Evolutionary conservation across 495 filamentous ascomycete species (phyloP), one percentile per base, ranked within the genome.

Genomic region (Penicillium subrubescens): DNA sequence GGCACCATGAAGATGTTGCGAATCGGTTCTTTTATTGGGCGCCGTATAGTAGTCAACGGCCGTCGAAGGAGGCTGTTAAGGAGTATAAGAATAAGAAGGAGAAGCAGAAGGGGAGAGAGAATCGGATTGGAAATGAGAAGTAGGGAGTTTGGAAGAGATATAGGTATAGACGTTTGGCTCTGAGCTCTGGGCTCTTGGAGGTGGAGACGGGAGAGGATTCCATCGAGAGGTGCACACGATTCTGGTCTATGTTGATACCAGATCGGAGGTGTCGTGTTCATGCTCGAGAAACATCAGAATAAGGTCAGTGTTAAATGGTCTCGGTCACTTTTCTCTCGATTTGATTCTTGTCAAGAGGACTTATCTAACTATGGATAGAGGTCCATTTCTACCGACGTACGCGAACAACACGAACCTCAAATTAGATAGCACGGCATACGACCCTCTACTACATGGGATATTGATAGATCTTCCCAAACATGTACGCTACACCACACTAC

Each of bases 11-110:
- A n/a, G 37, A 44, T 5, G 55, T 35, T 23, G 55, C 34, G 8
- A 23, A 31, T 35, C 34, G 55, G 8, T 41, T 11, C 55, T 58
- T 58, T 41, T 58, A 58, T 21, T 58, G 29, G 29, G 34, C 21
- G 34, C 55, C 55, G n/a, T 58, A 58, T 58, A 29, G 21, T 39
- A 58, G 19, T 29, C 5, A 41, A 23, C 7, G 14, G 55, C 55
- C 37, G 19, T 17, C 37, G 5, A 43, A 58, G 37, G 55, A 43
- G 8, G 37, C 34, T 4, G 37, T 58, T 5, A 15, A 14, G 19
- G 34, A 27, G 15, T 15, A 15, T 11, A 34, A n/a, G 15, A 10
- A 35, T 11, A 53, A n/a, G 25, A 23, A 53, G 12, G n/a, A 8
- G 27, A 19, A 10, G 5, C n/a, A 5, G n/a, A 46, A 23, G 6